These are phyloP conservation scores for Bassia scoparia DNA, from an alignment of 148 eudicot species.

Conservation along the genomic window DNA sequence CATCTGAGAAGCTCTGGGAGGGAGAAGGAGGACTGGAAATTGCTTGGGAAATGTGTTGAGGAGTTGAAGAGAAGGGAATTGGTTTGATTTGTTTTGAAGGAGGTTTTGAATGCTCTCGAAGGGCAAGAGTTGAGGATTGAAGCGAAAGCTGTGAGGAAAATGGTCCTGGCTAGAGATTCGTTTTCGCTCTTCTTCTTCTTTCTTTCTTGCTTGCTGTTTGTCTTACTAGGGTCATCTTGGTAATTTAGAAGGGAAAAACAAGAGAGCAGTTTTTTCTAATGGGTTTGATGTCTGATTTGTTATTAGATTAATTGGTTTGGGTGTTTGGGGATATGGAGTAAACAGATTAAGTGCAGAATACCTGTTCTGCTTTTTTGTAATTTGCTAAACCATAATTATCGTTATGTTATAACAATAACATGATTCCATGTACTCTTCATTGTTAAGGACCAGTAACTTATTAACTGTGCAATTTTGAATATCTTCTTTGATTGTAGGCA, in stretches of 20 bases:
- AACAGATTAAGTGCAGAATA: conserved; percentile 31
- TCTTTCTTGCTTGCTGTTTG: conserved; percentile 60
- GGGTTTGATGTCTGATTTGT: neutral
- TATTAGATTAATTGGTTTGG: neutral
- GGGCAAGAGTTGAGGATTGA: too few relatives aligned
- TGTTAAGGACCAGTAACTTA: too few relatives aligned
- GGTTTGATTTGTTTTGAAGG: conserved; percentile 76
- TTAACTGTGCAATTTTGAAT: too few relatives aligned
- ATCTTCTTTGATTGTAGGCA: too few relatives aligned
- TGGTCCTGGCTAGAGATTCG: conserved; percentile 76
- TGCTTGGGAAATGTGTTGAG: conserved; percentile 68
- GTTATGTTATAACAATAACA: neutral
- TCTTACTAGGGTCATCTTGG: conserved; percentile 61
- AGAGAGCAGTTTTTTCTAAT: neutral
- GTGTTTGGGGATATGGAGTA: neutral
- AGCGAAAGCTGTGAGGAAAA: conserved; percentile 63
- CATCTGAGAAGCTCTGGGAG: conserved; percentile 61
- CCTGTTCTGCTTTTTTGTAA: conserved; percentile 37
- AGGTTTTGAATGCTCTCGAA: conserved; percentile 63
- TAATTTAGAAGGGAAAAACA: neutral
- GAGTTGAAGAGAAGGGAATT: conserved; percentile 75
- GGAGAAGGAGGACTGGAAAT: conserved; percentile 64
- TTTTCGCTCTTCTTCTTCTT: conserved; percentile 60
- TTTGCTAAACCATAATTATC: conserved; percentile 4
- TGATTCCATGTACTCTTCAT: too few relatives aligned